These are phyloP conservation scores for Hirschioporus abietinus DNA, from an alignment of 768 basidiomycete species.

Conservation along the genomic window DNA sequence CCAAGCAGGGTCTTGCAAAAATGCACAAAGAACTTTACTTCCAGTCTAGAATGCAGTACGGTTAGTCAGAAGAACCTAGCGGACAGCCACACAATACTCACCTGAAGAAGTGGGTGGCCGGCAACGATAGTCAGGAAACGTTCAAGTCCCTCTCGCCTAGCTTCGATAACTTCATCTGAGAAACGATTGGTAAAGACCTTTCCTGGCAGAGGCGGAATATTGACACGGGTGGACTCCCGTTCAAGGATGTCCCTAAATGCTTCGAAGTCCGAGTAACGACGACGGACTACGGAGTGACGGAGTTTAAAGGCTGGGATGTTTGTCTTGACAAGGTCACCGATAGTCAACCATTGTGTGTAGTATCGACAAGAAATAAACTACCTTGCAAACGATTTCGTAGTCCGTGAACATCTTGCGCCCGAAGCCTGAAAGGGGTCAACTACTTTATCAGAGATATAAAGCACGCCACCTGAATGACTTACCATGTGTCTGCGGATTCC, in stretches of 20 bases:
- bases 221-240: constrained; percentile 93
- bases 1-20: constrained; percentile 93
- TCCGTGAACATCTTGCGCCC: constrained; percentile 99
- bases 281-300: constrained; percentile 82
- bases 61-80: constrained; percentile 6
- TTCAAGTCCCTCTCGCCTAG: constrained; percentile 87
- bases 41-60: constrained; percentile 60
- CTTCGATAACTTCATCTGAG: constrained; percentile 95
- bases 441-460: not conserved
- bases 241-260: constrained; percentile 98
- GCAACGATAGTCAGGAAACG: constrained; percentile 94
- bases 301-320: constrained; percentile 99
- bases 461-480: constrained; percentile 16
- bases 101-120: constrained; percentile 94
- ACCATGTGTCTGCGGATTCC: constrained; percentile 98
- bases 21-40: constrained; percentile 93
- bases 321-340: constrained; percentile 47
- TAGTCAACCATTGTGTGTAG: constrained; percentile 3
- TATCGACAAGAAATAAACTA: constrained; percentile 26
- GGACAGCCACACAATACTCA: constrained; percentile 28
- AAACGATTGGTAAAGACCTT: constrained; percentile 99
- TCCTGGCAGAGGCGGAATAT: constrained; percentile 94
- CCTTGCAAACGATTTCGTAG: constrained; percentile 98
- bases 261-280: constrained; percentile 91
- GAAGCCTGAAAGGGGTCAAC: constrained; percentile 53